Evolutionary conservation across 805 yeast genomes (phyloP).

Genomic region (Teunomyces cretensis): DNA sequence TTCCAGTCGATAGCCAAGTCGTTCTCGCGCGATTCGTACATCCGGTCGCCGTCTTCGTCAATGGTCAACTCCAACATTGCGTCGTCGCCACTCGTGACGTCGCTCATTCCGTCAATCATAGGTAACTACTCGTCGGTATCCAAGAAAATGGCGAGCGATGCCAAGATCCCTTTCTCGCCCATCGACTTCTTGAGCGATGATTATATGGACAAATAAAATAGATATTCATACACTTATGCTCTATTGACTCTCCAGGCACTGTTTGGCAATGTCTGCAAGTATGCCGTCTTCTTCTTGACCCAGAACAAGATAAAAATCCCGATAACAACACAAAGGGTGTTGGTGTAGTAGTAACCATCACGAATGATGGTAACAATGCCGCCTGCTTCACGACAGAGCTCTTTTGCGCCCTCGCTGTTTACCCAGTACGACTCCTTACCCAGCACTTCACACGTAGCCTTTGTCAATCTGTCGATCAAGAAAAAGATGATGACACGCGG

Average conservation of each 20-base stretch:
- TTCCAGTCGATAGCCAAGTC: background rate
- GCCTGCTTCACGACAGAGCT: constrained; percentile 49
- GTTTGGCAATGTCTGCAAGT: constrained; percentile 70
- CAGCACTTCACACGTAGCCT: constrained; percentile 53
- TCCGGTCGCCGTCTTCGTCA: background rate
- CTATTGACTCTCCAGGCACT: constrained; percentile 70
- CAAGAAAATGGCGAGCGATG: constrained; percentile 34
- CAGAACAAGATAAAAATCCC: constrained; percentile 70
- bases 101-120: constrained; percentile 40
- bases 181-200: constrained; percentile 40
- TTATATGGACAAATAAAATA: constrained; percentile 5
- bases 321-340: constrained; percentile 62
- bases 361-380: constrained; percentile 55
- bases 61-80: background rate
- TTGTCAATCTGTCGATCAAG: constrained; percentile 77
- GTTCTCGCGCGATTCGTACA: background rate
- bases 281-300: constrained; percentile 60
- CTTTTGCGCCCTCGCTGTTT: constrained; percentile 39
- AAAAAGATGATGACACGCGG: constrained; percentile 79
- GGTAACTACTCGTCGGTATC: constrained; percentile 39
- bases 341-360: constrained; percentile 87
- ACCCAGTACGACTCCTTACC: constrained; percentile 11
- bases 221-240: background rate
- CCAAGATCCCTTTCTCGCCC: constrained; percentile 42
- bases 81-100: constrained; percentile 16